Conservation (phyloP, 306 rosid species). For the Medicago ruthenica region DNA sequence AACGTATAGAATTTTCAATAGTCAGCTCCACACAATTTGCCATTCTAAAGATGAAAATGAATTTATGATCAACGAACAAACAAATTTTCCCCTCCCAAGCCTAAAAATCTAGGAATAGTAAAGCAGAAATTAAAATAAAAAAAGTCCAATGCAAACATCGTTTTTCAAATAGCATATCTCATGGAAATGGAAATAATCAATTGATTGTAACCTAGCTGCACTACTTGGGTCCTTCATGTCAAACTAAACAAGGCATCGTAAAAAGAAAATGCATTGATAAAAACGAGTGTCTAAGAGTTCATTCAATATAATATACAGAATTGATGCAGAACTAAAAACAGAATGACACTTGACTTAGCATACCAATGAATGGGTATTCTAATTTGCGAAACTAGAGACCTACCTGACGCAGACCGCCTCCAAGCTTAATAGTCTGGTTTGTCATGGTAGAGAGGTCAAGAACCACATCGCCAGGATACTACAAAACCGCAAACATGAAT, state of each 20-base stretch:
- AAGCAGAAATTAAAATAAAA: not conserved
- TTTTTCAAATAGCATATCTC: not conserved
- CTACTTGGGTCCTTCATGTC: not conserved
- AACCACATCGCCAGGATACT: conserved; percentile 91
- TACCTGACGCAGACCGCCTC: conserved; percentile 89
- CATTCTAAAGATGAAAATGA: not conserved
- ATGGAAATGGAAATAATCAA: not conserved
- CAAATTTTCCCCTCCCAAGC: conserved; percentile 3
- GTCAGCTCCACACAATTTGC: not conserved
- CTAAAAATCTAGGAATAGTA: not conserved
- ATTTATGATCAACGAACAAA: conserved; percentile 7
- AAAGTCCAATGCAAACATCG: not conserved
- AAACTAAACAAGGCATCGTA: not conserved
- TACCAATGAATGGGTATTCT: not conserved
- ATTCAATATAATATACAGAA: not conserved
- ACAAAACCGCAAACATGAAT: conserved; percentile 19
- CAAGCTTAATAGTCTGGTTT: conserved; percentile 89
- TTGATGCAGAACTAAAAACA: not conserved
- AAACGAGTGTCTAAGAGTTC: not conserved
- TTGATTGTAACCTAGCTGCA: not conserved
- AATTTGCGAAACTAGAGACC: not conserved
- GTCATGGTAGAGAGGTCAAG: conserved; percentile 82
- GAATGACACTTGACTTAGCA: not conserved
- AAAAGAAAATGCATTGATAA: not conserved
- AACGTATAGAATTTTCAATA: not conserved